A percentile compares a stretch with the other conserved stretches of the same genome.
Conservation (phyloP, 371 early-diverging fungal genomes). For the Rhizomucor pusillus region DNA sequence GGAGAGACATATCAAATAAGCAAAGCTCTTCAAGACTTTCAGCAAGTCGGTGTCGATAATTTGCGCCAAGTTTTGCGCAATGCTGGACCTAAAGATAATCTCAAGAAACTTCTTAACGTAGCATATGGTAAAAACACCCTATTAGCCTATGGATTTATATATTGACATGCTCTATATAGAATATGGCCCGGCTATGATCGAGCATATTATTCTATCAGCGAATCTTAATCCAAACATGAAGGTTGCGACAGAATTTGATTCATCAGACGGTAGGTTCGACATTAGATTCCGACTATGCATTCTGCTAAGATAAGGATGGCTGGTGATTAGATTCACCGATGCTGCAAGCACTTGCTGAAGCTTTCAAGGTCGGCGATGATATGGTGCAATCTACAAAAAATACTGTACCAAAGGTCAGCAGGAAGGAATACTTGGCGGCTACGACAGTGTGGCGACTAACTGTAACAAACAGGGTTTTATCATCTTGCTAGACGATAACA, state of each 20-base stretch:
- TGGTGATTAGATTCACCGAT: slow-evolving; percentile 25
- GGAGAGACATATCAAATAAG: slow-evolving; percentile 73
- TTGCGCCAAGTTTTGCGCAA: slow-evolving; percentile 50
- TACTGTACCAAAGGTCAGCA: slow-evolving; percentile 27
- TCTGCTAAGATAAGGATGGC: neutral
- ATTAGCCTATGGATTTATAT: neutral
- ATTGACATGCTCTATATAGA: slow-evolving; percentile 25
- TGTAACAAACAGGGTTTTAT: slow-evolving; percentile 51
- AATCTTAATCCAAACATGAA: slow-evolving; percentile 67
- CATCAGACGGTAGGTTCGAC: slow-evolving; percentile 44
- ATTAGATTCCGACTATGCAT: too few relatives aligned
- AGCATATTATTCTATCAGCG: slow-evolving; percentile 78
- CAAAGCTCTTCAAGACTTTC: slow-evolving; percentile 55
- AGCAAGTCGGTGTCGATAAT: slow-evolving; percentile 55
- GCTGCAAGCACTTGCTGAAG: slow-evolving; percentile 26
- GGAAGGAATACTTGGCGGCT: too few relatives aligned
- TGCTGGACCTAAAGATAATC: slow-evolving; percentile 70
- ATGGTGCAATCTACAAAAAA: slow-evolving; percentile 52
- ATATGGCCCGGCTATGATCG: slow-evolving; percentile 88
- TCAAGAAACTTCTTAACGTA: slow-evolving; percentile 78
- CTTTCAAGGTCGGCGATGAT: slow-evolving; percentile 57
- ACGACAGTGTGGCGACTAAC: too few relatives aligned
- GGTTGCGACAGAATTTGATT: slow-evolving; percentile 54
- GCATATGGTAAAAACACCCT: slow-evolving; percentile 53
- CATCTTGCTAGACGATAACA: slow-evolving; percentile 49